Percentiles rank a stretch among this genome's conserved stretches.
Evolutionary conservation across 1,139 yeast species (phyloP).

Genomic region (Pichia inconspicua): DNA sequence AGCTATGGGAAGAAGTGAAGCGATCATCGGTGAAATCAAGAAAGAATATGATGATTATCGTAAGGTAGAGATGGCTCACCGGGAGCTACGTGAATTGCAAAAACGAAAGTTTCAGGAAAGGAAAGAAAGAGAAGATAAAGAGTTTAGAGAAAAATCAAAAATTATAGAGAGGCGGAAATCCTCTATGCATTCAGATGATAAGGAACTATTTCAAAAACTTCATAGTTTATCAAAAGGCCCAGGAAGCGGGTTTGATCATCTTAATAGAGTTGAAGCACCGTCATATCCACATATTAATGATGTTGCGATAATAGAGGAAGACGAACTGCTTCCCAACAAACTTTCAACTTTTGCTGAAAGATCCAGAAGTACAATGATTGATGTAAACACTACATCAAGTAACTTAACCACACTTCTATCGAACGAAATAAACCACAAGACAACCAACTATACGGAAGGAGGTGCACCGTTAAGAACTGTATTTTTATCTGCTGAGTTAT

Average conservation of each 20-base stretch:
- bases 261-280: slow-evolving; percentile 1
- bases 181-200: slow-evolving; percentile 14
- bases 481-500: slow-evolving; percentile 39
- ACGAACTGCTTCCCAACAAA: neutral
- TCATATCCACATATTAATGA: slow-evolving; percentile 13
- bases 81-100: slow-evolving; percentile 21
- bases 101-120: slow-evolving; percentile 11
- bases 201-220: slow-evolving; percentile 16
- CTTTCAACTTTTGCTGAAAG: neutral
- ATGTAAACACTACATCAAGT: neutral
- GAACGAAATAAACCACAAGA: slow-evolving; percentile 31
- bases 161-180: slow-evolving; percentile 12
- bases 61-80: slow-evolving; percentile 19
- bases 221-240: slow-evolving; percentile 20
- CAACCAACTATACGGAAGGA: slow-evolving; percentile 39
- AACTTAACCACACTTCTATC: neutral
- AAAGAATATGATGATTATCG: slow-evolving; percentile 27
- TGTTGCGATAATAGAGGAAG: slow-evolving; percentile 15
- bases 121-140: slow-evolving; percentile 8
- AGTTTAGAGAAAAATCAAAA: slow-evolving; percentile 4
- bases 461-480: slow-evolving; percentile 45
- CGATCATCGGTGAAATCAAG: slow-evolving; percentile 29
- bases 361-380: neutral
- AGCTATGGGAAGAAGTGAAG: slow-evolving; percentile 34
- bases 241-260: neutral